Base-by-base conservation (phyloP, 257 asterid species). In the Buddleja alternifolia region DNA sequence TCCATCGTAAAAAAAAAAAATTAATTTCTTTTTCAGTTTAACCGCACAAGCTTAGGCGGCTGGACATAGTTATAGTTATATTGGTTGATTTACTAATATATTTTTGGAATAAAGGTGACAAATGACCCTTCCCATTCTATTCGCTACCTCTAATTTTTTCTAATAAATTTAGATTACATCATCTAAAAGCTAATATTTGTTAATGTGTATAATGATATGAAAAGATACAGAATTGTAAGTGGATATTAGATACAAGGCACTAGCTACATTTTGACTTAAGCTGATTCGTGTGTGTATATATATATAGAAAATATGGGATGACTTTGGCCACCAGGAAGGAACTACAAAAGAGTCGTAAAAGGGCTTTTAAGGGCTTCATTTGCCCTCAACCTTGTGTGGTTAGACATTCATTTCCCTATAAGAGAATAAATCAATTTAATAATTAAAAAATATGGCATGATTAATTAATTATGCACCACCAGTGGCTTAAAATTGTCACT, bases 41-140 rank as follows among this genome's bases (percentile, higher is more conserved):
- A 42, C 56, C 48, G 73, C 65, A 55, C 21, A 44, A 64, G 29
- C 51, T 46, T 39, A 63, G 45, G n/a, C 37, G 42, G 15, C 23
- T 55, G 32, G 19, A 57, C 34, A 41, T 41, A 56, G 44, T 12
- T 5, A 57, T 56, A 69, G 42, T 69, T 69, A 58, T 69, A 69
- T 47, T 76, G 76, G 60, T 34, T 71, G 42, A 8, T 69, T n/a
- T 16, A 40, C 65, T 60, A 0, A 39, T 36, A 54, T 57, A 41
- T 72, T 44, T 69, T 59, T 58, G 77, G 79, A 80, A 70, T 73
- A 69, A 73, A 80, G 79, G 36, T 69, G 55, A 58, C 48, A 7
- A 46, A 23, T 24, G 37, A 34, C 64, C 74, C 69, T 73, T 66
- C 51, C 48, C 39, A 46, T n/a, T 46, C 29, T 58, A 74, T 74